Conservation (phyloP, 257 asterid species). For the Mentha longifolia region DNA sequence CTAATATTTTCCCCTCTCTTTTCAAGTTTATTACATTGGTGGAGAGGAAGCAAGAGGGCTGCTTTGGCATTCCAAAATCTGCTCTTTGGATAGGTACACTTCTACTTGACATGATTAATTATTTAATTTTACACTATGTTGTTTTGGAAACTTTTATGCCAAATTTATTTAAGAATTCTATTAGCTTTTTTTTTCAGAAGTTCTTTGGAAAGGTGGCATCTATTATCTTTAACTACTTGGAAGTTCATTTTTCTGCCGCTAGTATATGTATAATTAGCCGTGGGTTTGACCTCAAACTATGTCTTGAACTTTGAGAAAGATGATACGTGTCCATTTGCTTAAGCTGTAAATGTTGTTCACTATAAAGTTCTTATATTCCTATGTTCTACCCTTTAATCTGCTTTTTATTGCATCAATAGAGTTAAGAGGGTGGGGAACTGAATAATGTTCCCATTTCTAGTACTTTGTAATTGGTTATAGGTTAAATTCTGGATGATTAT, state of each 20-base stretch:
- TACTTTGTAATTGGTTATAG: neutral
- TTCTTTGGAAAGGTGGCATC: too few species aligned
- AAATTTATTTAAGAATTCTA: too few species aligned
- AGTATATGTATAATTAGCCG: neutral
- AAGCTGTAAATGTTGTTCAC: neutral
- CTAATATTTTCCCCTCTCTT: too few species aligned
- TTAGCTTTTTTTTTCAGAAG: too few species aligned
- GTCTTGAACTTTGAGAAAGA: neutral
- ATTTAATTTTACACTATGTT: too few species aligned
- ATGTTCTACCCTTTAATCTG: neutral
- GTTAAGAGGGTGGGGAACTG: neutral
- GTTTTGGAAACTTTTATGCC: too few species aligned
- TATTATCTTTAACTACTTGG: neutral
- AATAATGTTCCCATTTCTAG: neutral
- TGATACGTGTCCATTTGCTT: neutral
- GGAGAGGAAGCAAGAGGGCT: too few species aligned
- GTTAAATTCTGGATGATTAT: neutral
- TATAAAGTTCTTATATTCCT: neutral
- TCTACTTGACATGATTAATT: too few species aligned
- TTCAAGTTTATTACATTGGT: too few species aligned
- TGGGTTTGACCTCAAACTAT: neutral
- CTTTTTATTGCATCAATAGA: neutral
- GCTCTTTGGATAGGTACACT: too few species aligned
- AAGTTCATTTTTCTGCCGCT: constrained; percentile 1
- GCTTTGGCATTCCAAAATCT: too few species aligned